Percentiles rank a stretch among this genome's conserved stretches.
Evolutionary conservation across 441 rosid genomes (phyloP).

Genomic region (Gossypium schwendimanii): DNA sequence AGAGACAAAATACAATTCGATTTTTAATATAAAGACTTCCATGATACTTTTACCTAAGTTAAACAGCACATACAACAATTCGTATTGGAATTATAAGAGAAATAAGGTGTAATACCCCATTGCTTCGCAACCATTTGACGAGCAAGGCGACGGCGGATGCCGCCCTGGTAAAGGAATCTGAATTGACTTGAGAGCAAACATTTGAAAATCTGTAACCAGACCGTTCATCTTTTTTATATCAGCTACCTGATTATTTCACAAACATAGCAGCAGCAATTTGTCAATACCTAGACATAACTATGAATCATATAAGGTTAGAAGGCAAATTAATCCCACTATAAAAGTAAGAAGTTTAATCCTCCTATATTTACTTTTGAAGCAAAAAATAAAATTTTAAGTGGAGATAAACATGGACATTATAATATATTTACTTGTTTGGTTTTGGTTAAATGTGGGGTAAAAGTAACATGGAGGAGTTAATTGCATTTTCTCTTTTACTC

Average conservation of each 20-base stretch:
- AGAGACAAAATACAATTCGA: no score
- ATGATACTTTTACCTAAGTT: neutral
- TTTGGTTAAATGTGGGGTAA: no score
- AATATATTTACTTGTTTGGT: no score
- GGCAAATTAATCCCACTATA: no score
- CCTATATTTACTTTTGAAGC: no score
- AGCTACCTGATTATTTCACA: conserved; percentile 37
- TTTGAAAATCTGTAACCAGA: conserved; percentile 60
- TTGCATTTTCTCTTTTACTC: no score
- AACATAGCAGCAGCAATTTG: neutral
- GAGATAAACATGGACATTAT: no score
- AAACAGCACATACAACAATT: neutral
- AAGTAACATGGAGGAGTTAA: fast-evolving
- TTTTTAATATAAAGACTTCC: fast-evolving
- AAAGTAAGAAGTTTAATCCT: no score
- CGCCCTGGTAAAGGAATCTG: conserved; percentile 63
- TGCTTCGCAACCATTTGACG: conserved; percentile 34
- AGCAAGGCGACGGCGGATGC: conserved; percentile 60
- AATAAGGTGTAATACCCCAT: conserved; percentile 25
- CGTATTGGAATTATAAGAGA: neutral
- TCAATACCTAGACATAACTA: neutral
- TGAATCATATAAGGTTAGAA: no score
- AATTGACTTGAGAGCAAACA: conserved; percentile 60
- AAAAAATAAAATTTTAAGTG: no score
- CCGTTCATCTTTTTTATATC: conserved; percentile 65